Conservation (phyloP, 306 rosid species). For the Lagenaria siceraria region DNA sequence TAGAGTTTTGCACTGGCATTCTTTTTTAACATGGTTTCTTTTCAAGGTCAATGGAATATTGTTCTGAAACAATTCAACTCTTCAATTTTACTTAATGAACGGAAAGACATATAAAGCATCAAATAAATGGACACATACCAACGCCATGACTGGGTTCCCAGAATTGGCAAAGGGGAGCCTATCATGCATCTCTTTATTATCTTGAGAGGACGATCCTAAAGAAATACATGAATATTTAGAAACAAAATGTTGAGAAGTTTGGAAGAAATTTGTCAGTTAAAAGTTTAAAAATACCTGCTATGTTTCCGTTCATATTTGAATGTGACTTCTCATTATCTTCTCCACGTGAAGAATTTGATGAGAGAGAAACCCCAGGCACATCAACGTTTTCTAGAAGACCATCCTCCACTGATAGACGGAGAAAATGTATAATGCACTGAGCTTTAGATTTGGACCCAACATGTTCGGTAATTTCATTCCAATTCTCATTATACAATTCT, state of each 20-base stretch:
- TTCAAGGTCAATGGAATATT: not conserved
- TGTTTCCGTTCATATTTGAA: conserved; percentile 49
- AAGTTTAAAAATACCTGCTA: conserved; percentile 43
- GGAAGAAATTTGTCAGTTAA: not conserved
- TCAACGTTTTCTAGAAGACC: conserved; percentile 79
- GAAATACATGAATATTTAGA: conserved; percentile 2
- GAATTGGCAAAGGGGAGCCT: conserved; percentile 89
- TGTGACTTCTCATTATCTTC: conserved; percentile 32
- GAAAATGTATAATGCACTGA: conserved; percentile 95
- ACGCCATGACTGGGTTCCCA: conserved; percentile 94
- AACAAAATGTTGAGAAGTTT: conserved; percentile 21
- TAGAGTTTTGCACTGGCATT: not conserved
- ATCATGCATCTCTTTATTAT: conserved; percentile 35
- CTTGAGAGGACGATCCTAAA: conserved; percentile 45
- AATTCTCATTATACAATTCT: conserved; percentile 81
- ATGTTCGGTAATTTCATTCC: conserved; percentile 92
- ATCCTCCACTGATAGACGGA: conserved; percentile 88
- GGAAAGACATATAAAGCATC: conserved; percentile 10
- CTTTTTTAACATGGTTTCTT: not conserved
- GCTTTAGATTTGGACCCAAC: conserved; percentile 97
- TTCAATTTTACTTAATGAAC: conserved; percentile 6
- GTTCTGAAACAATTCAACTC: not conserved
- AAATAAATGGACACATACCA: conserved; percentile 50
- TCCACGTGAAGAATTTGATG: conserved; percentile 36
- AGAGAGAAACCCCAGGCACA: conserved; percentile 45